These are phyloP conservation scores for Bathelium albidoporum DNA, from an alignment of 495 filamentous ascomycete genomes.

Conservation along the genomic window DNA sequence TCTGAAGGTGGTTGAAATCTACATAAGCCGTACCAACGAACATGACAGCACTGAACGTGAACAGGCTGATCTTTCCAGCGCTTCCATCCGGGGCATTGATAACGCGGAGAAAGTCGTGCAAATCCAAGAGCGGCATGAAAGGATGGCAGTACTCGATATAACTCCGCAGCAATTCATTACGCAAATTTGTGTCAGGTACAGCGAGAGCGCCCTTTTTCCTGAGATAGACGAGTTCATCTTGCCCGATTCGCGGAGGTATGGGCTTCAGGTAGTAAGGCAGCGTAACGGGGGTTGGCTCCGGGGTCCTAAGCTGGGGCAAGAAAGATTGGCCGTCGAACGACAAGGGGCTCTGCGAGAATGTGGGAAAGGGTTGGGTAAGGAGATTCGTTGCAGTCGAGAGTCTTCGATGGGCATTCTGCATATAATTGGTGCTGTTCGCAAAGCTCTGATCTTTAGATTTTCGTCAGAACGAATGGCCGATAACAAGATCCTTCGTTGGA, in stretches of 20 bases:
- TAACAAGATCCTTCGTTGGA: not conserved
- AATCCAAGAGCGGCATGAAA: constrained; percentile 71
- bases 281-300: not conserved
- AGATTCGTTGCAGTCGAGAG: not conserved
- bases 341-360: not conserved
- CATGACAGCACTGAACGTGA: constrained; percentile 74
- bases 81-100: constrained; percentile 54
- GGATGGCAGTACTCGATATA: constrained; percentile 76
- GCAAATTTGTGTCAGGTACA: constrained; percentile 53
- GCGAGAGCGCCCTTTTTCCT: constrained; percentile 61
- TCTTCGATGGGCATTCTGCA: constrained; percentile 9
- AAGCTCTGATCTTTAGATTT: not conserved
- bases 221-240: constrained; percentile 65
- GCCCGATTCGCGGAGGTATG: constrained; percentile 51
- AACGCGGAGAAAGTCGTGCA: constrained; percentile 58
- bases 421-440: constrained; percentile 1
- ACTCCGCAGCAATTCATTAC: constrained; percentile 59
- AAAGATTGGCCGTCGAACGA: constrained; percentile 6
- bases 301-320: not conserved
- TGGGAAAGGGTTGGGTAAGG: not conserved
- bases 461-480: constrained; percentile 11
- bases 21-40: constrained; percentile 69
- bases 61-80: constrained; percentile 55
- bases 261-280: constrained; percentile 54
- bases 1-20: constrained; percentile 54